phyloP scores from a whole-genome alignment of 176 grass and related monocot genomes.

The Elaeis guineensis region DNA sequence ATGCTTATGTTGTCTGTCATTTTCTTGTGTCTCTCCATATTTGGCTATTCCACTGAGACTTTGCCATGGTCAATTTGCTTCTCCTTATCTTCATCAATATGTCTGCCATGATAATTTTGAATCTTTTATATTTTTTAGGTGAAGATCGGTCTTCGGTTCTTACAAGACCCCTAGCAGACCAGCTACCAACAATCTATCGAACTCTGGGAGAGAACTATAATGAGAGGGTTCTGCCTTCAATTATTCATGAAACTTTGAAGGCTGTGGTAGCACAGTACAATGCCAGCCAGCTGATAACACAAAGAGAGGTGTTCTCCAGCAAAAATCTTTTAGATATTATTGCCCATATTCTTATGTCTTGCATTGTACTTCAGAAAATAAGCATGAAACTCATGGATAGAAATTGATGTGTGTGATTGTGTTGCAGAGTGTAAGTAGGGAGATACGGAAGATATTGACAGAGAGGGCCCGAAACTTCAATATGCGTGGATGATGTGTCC shows the following conservation, averaged over 20 bases:
- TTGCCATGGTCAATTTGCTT: too few relatives aligned
- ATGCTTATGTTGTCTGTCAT: too few relatives aligned
- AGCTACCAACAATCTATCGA: slow-evolving; percentile 72
- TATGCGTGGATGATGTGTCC: slow-evolving; percentile 84
- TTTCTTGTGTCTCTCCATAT: too few relatives aligned
- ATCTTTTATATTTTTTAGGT: slow-evolving; percentile 25
- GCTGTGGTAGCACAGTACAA: slow-evolving; percentile 97
- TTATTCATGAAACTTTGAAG: slow-evolving; percentile 94
- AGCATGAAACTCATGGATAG: too few relatives aligned
- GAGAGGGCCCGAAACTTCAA: slow-evolving; percentile 92
- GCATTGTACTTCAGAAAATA: too few relatives aligned
- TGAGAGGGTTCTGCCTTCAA: slow-evolving; percentile 88
- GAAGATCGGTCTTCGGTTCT: slow-evolving; percentile 84
- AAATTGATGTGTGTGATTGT: slow-evolving; percentile 8
- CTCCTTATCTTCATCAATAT: too few relatives aligned
- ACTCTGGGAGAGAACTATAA: slow-evolving; percentile 72
- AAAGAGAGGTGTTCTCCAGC: slow-evolving; percentile 58
- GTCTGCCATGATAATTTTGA: background rate
- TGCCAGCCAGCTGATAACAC: slow-evolving; percentile 90
- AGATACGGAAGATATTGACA: slow-evolving; percentile 95
- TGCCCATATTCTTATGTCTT: too few relatives aligned
- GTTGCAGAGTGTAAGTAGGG: slow-evolving; percentile 86
- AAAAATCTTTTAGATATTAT: too few relatives aligned
- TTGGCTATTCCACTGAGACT: too few relatives aligned
- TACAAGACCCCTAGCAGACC: slow-evolving; percentile 60